These are phyloP conservation scores for Coemansia sp. DNA, from an alignment of 192 early-diverging fungal species.

Conservation along the genomic window DNA sequence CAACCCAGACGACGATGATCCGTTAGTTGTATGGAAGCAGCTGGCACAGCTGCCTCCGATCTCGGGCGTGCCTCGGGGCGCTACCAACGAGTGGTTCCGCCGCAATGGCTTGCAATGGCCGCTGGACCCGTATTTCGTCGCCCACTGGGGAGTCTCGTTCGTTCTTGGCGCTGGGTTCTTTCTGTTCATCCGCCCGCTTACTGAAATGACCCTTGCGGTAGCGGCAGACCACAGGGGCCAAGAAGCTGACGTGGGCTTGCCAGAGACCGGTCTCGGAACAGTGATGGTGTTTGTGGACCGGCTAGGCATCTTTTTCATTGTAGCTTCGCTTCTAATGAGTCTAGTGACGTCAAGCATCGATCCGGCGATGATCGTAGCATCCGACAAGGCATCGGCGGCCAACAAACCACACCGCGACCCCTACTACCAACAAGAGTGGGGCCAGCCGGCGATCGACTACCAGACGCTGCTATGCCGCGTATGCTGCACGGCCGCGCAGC, in stretches of 20 bases:
- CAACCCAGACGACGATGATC: slow-evolving; percentile 13
- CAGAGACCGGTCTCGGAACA: background rate
- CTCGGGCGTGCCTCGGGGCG: slow-evolving; percentile 22
- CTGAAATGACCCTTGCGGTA: background rate
- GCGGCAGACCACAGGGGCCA: background rate
- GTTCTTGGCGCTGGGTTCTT: slow-evolving; percentile 23
- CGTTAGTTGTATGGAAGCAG: slow-evolving; percentile 31
- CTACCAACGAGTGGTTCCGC: slow-evolving; percentile 39
- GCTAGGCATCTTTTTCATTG: background rate
- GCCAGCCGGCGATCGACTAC: slow-evolving; percentile 35
- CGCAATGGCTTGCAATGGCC: slow-evolving; percentile 38
- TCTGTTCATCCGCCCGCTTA: slow-evolving; percentile 23
- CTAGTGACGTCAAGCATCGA: slow-evolving; percentile 28
- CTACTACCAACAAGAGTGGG: slow-evolving; percentile 37
- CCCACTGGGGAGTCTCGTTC: slow-evolving; percentile 32
- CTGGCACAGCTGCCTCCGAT: slow-evolving; percentile 13
- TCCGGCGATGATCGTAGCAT: slow-evolving; percentile 22
- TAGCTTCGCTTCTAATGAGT: slow-evolving; percentile 14
- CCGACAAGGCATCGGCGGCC: background rate
- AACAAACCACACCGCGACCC: slow-evolving; percentile 8
- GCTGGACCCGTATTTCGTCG: slow-evolving; percentile 31
- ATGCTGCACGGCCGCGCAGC: slow-evolving; percentile 20
- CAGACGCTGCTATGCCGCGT: slow-evolving; percentile 38
- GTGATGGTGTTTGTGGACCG: background rate
- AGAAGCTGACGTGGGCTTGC: too few relatives aligned